Conservation (phyloP, 2,329 filamentous ascomycete species). For the Eutypa lata region DNA sequence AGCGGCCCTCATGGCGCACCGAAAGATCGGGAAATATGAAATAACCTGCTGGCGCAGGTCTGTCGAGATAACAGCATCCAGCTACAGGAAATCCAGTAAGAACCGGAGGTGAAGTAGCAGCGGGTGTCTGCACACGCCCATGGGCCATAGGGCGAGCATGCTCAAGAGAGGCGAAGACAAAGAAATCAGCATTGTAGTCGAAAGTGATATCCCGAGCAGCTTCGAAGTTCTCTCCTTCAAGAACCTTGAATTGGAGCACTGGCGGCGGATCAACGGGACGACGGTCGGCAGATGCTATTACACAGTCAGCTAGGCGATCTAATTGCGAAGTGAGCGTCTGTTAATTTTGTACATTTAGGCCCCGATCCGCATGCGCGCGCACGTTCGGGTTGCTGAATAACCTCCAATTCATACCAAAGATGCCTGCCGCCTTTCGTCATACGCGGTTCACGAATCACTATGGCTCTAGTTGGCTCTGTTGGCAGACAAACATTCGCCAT, state of each 20-base stretch:
- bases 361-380: conserved; percentile 93
- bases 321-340: conserved; percentile 4
- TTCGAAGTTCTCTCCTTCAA: conserved; percentile 64
- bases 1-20: conserved; percentile 91
- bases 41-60: conserved; percentile 76
- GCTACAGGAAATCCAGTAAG: conserved; percentile 92
- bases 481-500: conserved; percentile 19
- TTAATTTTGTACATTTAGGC: conserved; percentile 69
- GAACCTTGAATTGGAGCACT: conserved; percentile 86
- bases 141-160: conserved; percentile 80
- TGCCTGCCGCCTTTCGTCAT: conserved; percentile 72
- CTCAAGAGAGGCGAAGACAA: conserved; percentile 90
- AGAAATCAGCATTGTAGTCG: conserved; percentile 94
- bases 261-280: conserved; percentile 92
- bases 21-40: conserved; percentile 98
- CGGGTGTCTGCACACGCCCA: conserved; percentile 65
- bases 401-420: conserved; percentile 77
- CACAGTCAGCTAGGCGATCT: conserved; percentile 2
- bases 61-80: conserved; percentile 92
- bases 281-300: conserved; percentile 74
- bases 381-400: conserved; percentile 91
- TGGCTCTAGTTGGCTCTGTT: conserved; percentile 17
- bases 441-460: conserved; percentile 33
- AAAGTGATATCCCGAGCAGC: conserved; percentile 74
- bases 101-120: conserved; percentile 74